These are phyloP conservation scores for Talaromyces verruculosus DNA, from an alignment of 2,329 filamentous ascomycete species.

Conservation along the genomic window DNA sequence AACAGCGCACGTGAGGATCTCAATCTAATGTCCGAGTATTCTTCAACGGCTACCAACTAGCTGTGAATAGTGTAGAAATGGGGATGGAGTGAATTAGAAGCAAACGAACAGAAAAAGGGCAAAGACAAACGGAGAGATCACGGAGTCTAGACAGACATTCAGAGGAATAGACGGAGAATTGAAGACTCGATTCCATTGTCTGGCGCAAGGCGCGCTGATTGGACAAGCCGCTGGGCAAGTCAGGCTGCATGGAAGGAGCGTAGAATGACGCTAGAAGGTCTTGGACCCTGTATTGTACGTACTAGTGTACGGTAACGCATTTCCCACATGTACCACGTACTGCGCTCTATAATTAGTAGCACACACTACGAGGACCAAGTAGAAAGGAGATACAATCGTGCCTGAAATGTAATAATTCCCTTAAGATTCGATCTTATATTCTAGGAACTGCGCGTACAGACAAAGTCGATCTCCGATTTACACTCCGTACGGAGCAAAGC, in stretches of 20 bases:
- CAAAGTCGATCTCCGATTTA: background rate
- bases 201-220: conserved; percentile 4
- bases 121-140: background rate
- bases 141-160: background rate
- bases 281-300: background rate
- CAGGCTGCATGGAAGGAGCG: conserved; percentile 19
- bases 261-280: conserved; percentile 21
- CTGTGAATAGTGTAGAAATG: background rate
- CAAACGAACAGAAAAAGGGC: background rate
- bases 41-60: background rate
- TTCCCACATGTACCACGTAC: background rate
- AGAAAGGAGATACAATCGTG: background rate
- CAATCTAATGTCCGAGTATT: background rate
- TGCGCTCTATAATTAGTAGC: background rate
- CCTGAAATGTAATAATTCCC: background rate
- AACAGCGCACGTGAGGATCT: background rate
- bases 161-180: background rate
- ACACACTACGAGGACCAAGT: background rate
- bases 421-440: background rate
- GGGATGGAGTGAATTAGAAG: background rate
- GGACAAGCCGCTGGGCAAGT: background rate
- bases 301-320: background rate
- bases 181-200: conserved; percentile 12
- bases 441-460: background rate
- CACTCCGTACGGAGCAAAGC: background rate